Evolutionary conservation across 1,284 basidiomycete genomes (phyloP), one percentile per base, ranked within the genome.

Genomic region (Ganoderma multipileum): DNA sequence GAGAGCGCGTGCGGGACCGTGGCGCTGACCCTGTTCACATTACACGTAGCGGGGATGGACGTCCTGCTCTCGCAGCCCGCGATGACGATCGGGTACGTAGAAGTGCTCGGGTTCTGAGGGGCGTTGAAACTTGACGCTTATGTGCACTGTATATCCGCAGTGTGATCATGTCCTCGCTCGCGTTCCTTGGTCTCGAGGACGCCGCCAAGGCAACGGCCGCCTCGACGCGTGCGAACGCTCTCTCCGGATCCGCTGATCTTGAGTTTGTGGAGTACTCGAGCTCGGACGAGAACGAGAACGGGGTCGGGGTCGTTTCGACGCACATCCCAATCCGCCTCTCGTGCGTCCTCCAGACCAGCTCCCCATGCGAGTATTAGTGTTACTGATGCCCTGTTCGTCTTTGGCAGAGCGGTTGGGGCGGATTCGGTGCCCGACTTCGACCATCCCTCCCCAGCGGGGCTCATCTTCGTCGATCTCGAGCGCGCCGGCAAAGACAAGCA

Each of bases 111-210:
- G n/a, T n/a, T n/a, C n/a, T n/a, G n/a, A n/a, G n/a, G n/a, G n/a
- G n/a, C n/a, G n/a, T n/a, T n/a, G n/a, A n/a, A n/a, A n/a, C n/a
- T 39, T 12, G 44, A 47, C 30, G 16, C 28, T 20, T 6, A 18
- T 5, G 23, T n/a, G 16, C 54, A 9, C 16, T 44, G 2, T 14
- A 11, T 20, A 23, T 47, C 9, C 47, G 12, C 44, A 71, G 70
- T 44, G 70, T 68, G 39, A 59, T 71, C 61, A 62, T 65, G 20
- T 64, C 70, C 36, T 68, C 70, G 16, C 65, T 64, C 57, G 61
- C 70, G 7, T 38, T 67, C 20, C 63, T 71, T 64, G 52, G 58
- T 14, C 59, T 71, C 28, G 64, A 68, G 14, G 70, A 68, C 4
- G 39, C 33, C 60, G 41, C n/a, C n/a, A n/a, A n/a, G n/a, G n/a